phyloP scores from a whole-genome alignment of 176 grass and related monocot genomes.

The Alloteropsis semialata region DNA sequence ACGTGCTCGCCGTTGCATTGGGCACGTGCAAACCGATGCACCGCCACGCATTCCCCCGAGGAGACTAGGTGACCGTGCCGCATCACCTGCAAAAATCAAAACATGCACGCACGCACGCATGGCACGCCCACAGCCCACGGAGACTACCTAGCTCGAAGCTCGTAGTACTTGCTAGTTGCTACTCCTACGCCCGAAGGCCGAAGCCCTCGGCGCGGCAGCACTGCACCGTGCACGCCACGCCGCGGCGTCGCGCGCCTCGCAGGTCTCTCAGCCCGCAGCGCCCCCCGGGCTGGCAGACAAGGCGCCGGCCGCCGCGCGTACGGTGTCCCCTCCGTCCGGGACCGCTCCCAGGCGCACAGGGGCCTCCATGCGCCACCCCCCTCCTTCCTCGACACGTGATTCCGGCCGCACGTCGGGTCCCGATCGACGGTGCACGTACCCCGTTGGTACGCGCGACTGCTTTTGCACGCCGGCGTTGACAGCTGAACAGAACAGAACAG shows the following conservation, averaged over 20 bases:
- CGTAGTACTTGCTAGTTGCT: too few relatives aligned
- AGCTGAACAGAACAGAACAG: neutral
- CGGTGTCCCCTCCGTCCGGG: slow-evolving; percentile 41
- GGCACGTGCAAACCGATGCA: neutral
- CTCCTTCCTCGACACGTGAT: neutral
- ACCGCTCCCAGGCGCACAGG: slow-evolving; percentile 2
- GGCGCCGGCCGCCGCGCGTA: slow-evolving; percentile 25
- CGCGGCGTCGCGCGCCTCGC: neutral
- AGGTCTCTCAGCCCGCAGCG: neutral
- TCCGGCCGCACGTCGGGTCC: neutral
- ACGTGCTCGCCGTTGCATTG: neutral
- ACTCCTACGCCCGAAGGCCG: neutral
- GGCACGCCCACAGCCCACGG: neutral
- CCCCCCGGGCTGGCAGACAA: slow-evolving; percentile 11
- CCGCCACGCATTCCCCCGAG: neutral
- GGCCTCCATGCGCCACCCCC: neutral
- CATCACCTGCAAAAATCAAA: neutral
- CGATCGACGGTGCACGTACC: neutral
- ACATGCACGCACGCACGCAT: slow-evolving; percentile 1
- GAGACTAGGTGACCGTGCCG: neutral
- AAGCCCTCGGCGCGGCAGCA: too few relatives aligned
- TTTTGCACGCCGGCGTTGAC: neutral
- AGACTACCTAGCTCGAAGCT: too few relatives aligned
- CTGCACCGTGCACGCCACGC: slow-evolving; percentile 39
- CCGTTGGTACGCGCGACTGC: neutral